Evolutionary conservation across 208 protist genomes (phyloP).

Genomic region (Wallacemonas sp.): DNA sequence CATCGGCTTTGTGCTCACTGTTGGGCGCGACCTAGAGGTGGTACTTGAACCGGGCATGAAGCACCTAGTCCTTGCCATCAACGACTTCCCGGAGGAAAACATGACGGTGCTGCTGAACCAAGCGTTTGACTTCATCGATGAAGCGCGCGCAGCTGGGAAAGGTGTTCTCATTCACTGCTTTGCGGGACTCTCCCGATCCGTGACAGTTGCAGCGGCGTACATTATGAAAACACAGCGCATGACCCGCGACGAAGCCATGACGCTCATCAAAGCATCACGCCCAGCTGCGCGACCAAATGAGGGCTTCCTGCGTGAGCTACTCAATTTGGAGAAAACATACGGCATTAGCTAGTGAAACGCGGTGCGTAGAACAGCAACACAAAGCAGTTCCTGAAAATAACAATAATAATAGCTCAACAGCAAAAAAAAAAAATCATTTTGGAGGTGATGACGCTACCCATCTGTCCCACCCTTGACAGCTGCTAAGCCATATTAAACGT

Average conservation of each 20-base stretch:
- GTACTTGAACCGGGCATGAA: constrained; percentile 71
- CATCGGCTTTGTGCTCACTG: constrained; percentile 81
- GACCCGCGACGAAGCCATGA: constrained; percentile 64
- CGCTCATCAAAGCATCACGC: constrained; percentile 55
- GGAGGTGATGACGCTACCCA: too few species aligned
- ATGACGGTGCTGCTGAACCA: constrained; percentile 60
- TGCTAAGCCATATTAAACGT: too few species aligned
- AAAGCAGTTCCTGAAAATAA: too few species aligned
- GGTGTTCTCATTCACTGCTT: constrained; percentile 91
- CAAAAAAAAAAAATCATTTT: too few species aligned
- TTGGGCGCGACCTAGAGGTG: constrained; percentile 67
- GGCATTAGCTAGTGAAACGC: neutral
- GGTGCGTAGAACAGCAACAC: neutral
- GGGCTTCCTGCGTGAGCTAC: constrained; percentile 67
- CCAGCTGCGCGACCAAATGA: constrained; percentile 81
- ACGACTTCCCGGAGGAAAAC: constrained; percentile 80
- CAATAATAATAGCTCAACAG: too few species aligned
- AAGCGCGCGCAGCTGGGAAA: constrained; percentile 48
- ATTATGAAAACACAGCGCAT: constrained; percentile 73
- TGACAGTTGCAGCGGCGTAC: constrained; percentile 81
- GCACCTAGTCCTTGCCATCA: constrained; percentile 67
- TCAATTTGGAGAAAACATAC: constrained; percentile 6
- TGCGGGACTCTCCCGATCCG: constrained; percentile 87
- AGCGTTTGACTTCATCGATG: constrained; percentile 82
- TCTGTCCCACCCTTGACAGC: too few species aligned